Base-by-base conservation (phyloP, 345 rosid genomes). In the Streptanthus diversifolius region DNA sequence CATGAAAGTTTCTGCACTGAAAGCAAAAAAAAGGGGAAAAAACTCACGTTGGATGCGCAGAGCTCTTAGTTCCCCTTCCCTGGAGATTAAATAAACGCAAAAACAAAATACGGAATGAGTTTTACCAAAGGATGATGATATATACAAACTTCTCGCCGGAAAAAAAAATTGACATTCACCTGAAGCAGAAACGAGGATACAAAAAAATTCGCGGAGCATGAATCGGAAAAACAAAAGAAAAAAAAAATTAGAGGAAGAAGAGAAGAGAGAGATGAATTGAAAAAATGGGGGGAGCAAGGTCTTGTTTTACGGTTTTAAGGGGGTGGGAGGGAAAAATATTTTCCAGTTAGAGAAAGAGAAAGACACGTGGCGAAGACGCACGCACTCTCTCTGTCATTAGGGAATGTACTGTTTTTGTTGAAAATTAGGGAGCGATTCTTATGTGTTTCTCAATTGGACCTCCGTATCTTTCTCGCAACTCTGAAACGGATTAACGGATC, bases 281-380 rank as follows among this genome's bases (percentile, higher is more conserved):
- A 51, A 51, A 19, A 51, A 22, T 24, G 17, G 73, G 19, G 35
- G 17, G 19, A 36, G 48, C 10, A 32, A 35, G 14, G 37, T 47
- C 8, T 22, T 64, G 55, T 24, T 47, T 44, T 66, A 13, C 62
- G 52, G 70, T 67, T 58, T 77, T 63, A 72, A 78, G 59, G 36
- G 80, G 68, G 75, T 22, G 74, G 63, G 75, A 65, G 70, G 72
- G 81, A 72, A 60, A 78, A 57, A 77, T 65, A 15, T 25, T 71
- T 33, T 71, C 72, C 64, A 32, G 76, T 71, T 71, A 66, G 68
- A 62, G 72, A n/a, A n/a, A 57, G 60, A 14, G 11, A 32, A 25
- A 0, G 39, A 18, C 74, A 75, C 74, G 74, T 75, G 74, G 57
- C 69, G 33, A 0, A 14, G 45, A 40, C 17, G 17, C 45, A 5